A percentile compares a stretch with the other conserved stretches of the same genome.
phyloP scores from a whole-genome alignment of 2,329 filamentous ascomycete species.

The Chaetomium sp. region DNA sequence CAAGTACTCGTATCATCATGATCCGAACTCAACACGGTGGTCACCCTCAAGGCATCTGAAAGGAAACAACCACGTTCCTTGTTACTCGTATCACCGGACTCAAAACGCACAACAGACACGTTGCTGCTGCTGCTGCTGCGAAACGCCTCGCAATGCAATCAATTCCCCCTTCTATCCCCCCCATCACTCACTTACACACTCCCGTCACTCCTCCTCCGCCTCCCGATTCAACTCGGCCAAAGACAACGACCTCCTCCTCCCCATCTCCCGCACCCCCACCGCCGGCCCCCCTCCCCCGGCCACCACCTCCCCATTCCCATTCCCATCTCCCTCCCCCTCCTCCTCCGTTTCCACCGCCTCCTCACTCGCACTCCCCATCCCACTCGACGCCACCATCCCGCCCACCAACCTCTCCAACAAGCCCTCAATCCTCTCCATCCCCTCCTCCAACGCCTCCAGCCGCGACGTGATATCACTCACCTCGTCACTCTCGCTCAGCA shows the following conservation, averaged over 20 bases:
- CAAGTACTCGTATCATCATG: neutral
- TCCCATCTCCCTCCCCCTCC: neutral
- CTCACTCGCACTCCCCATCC: neutral
- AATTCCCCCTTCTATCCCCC: neutral
- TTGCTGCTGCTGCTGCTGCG: neutral
- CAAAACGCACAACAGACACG: no score
- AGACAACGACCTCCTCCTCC: constrained; percentile 14
- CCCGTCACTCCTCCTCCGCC: constrained; percentile 25
- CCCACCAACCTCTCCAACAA: constrained; percentile 37
- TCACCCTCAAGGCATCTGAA: neutral
- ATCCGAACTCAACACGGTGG: neutral
- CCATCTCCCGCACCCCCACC: neutral
- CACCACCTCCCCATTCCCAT: neutral
- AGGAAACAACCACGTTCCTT: neutral
- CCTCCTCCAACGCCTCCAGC: constrained; percentile 54
- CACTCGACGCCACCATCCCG: neutral
- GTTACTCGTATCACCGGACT: neutral
- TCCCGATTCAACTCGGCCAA: constrained; percentile 26
- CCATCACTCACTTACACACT: neutral
- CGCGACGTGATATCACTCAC: constrained; percentile 48
- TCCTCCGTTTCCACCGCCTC: neutral
- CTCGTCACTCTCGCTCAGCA: constrained; percentile 52
- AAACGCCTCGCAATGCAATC: neutral
- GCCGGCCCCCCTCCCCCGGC: neutral
- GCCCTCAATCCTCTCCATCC: constrained; percentile 45